Conservation (phyloP, 1,284 basidiomycete species). For the Ganoderma lucidum region DNA sequence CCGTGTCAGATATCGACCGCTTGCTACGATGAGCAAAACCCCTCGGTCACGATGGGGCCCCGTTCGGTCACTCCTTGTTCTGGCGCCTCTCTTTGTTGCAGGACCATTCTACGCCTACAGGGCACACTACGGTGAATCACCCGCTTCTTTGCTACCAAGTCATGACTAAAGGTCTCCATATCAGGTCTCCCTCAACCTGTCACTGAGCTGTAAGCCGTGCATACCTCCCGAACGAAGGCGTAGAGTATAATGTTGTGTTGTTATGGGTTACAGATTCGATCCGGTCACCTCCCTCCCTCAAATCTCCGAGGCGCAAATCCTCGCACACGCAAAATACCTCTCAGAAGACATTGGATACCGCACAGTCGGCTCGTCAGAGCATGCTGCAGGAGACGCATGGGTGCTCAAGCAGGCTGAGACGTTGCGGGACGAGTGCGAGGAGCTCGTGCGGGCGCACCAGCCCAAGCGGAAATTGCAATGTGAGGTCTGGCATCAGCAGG, state of each 20-base stretch:
- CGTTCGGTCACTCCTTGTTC: slow-evolving; percentile 44
- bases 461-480: slow-evolving; percentile 75
- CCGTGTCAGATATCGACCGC: background rate
- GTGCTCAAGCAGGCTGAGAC: slow-evolving; percentile 74
- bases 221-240: background rate
- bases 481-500: slow-evolving; percentile 88
- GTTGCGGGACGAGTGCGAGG: slow-evolving; percentile 69
- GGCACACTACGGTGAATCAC: slow-evolving; percentile 43
- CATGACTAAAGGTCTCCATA: background rate
- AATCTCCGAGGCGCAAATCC: slow-evolving; percentile 73
- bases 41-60: slow-evolving; percentile 45
- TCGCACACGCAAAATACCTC: slow-evolving; percentile 67
- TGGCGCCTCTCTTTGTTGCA: slow-evolving; percentile 46
- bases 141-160: background rate
- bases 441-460: slow-evolving; percentile 53
- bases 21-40: slow-evolving; percentile 32
- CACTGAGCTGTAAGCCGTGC: slow-evolving; percentile 45
- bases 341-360: slow-evolving; percentile 92
- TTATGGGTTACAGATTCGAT: slow-evolving; percentile 50
- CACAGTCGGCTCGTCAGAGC: slow-evolving; percentile 91
- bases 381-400: slow-evolving; percentile 88
- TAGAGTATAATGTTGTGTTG: background rate
- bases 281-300: slow-evolving; percentile 66
- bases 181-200: slow-evolving; percentile 52
- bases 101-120: slow-evolving; percentile 42